Evolutionary conservation across 2,329 filamentous ascomycete genomes (phyloP).

Genomic region (Xylaria sp.): DNA sequence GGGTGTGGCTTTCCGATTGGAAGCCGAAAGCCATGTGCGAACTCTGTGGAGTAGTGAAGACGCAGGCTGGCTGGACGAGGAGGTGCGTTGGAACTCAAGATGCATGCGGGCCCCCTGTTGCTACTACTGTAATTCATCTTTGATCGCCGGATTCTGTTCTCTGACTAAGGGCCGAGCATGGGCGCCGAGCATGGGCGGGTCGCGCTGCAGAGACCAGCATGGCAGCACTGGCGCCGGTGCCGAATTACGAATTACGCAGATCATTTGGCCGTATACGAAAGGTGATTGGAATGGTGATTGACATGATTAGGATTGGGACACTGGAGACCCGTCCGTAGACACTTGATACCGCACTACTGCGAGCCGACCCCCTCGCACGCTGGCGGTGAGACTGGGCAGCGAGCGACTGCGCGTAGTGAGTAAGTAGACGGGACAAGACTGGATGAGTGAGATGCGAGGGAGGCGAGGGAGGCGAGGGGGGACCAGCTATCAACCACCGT

Average conservation of each 20-base stretch:
- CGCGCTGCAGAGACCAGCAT: conserved; percentile 10
- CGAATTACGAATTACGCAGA: conserved; percentile 29
- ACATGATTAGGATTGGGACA: conserved; percentile 16
- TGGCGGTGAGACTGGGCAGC: conserved; percentile 2
- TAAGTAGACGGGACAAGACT: background rate
- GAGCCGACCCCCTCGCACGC: conserved; percentile 19
- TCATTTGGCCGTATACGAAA: background rate
- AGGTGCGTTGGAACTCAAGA: conserved; percentile 13
- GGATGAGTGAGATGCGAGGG: background rate
- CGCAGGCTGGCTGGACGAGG: conserved; percentile 7
- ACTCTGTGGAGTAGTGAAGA: conserved; percentile 26
- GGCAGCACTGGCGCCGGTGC: background rate
- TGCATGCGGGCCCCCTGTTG: conserved; percentile 22
- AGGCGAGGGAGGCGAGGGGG: no score
- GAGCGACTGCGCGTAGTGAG: background rate
- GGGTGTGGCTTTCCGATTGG: conserved; percentile 3
- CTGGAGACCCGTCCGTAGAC: conserved; percentile 11
- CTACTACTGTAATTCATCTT: conserved; percentile 15
- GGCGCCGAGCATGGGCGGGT: conserved; percentile 16
- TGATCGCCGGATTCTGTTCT: conserved; percentile 20
- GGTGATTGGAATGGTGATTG: background rate
- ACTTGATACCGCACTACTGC: conserved; percentile 15
- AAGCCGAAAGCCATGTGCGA: conserved; percentile 31
- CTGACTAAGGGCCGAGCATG: conserved; percentile 10
- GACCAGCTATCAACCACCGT: background rate